phyloP scores from a whole-genome alignment of 2,329 filamentous ascomycete genomes.

The Colletotrichum zoysiae region DNA sequence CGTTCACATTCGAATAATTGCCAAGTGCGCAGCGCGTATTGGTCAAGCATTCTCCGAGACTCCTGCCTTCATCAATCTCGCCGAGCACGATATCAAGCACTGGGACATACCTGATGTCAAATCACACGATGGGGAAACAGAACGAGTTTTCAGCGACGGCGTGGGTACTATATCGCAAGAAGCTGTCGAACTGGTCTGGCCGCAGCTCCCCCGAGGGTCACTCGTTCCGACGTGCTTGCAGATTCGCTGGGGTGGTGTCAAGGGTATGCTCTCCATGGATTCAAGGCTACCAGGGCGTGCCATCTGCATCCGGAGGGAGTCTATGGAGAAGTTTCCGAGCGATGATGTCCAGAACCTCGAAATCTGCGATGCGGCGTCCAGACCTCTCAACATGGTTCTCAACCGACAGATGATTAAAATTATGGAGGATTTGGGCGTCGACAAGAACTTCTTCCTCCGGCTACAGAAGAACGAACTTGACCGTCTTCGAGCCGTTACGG shows the following conservation, averaged over 20 bases:
- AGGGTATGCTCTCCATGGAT: constrained; percentile 84
- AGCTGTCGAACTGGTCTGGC: constrained; percentile 72
- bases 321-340: constrained; percentile 84
- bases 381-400: constrained; percentile 76
- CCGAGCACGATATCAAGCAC: constrained; percentile 51
- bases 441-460: constrained; percentile 68
- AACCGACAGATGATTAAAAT: constrained; percentile 90
- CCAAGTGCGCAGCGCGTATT: constrained; percentile 70
- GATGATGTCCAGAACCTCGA: constrained; percentile 69
- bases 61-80: constrained; percentile 68
- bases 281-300: constrained; percentile 66
- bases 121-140: constrained; percentile 53
- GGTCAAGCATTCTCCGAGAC: constrained; percentile 83
- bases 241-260: constrained; percentile 79
- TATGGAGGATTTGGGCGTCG: constrained; percentile 80
- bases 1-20: constrained; percentile 62
- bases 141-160: constrained; percentile 81
- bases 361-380: constrained; percentile 78
- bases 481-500: constrained; percentile 70
- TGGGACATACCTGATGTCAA: constrained; percentile 64
- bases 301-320: constrained; percentile 73
- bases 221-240: constrained; percentile 76
- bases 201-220: constrained; percentile 60
- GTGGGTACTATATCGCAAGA: constrained; percentile 78
- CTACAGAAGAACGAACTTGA: constrained; percentile 74